Conservation (phyloP, 2,329 filamentous ascomycete genomes). For the Simplicillium sp. region DNA sequence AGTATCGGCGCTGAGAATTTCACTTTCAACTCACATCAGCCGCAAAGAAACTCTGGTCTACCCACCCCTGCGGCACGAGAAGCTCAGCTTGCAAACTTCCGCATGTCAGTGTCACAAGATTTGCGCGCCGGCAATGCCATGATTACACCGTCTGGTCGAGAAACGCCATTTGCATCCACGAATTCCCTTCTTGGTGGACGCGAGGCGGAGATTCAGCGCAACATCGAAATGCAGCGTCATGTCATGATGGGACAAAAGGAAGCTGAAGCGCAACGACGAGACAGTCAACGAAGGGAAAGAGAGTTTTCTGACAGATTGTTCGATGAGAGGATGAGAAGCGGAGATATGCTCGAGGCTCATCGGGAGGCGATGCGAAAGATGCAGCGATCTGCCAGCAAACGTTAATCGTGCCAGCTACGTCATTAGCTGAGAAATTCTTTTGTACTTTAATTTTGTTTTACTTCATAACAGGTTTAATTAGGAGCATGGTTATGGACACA, state of each 20-base stretch:
- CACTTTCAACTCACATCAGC: constrained; percentile 46
- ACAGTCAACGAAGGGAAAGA: constrained; percentile 47
- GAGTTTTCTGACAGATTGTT: constrained; percentile 53
- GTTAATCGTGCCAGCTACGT: constrained; percentile 4
- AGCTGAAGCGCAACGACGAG: constrained; percentile 49
- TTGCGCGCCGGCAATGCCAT: constrained; percentile 34
- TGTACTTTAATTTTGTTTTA: neutral
- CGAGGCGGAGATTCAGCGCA: constrained; percentile 32
- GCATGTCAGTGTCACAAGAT: constrained; percentile 55
- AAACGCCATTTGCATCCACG: constrained; percentile 25
- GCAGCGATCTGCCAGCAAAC: constrained; percentile 44
- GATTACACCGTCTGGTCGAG: constrained; percentile 21
- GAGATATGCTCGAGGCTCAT: constrained; percentile 67
- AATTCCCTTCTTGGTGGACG: constrained; percentile 22
- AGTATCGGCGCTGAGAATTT: constrained; percentile 19
- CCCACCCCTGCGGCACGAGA: constrained; percentile 38
- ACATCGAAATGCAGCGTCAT: constrained; percentile 44
- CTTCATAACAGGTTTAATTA: too few species aligned
- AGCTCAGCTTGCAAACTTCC: constrained; percentile 56
- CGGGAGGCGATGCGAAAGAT: constrained; percentile 71
- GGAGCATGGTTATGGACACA: too few species aligned
- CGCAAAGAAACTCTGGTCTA: constrained; percentile 33
- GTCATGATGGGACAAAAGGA: constrained; percentile 53
- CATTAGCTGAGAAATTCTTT: neutral
- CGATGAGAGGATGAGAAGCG: constrained; percentile 67